phyloP scores from a whole-genome alignment of 306 rosid genomes.

The Sicyos edulis region DNA sequence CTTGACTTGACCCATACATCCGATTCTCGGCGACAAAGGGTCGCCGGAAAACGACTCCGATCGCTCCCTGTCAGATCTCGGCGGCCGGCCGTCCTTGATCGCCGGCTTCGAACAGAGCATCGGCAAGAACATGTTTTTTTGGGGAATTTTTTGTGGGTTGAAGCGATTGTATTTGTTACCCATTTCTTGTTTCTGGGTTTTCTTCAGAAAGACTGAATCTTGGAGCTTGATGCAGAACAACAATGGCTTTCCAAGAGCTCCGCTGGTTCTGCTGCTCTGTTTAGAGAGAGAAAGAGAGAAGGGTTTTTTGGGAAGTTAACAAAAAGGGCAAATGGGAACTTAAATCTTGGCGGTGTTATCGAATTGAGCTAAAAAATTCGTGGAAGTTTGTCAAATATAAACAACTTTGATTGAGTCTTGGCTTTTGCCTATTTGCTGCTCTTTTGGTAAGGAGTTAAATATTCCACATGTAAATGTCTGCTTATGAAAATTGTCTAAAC shows the following conservation, averaged over 20 bases:
- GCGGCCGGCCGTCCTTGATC: slow-evolving; percentile 34
- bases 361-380: neutral
- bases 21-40: slow-evolving; percentile 75
- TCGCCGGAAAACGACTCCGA: slow-evolving; percentile 31
- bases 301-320: slow-evolving; percentile 13
- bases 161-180: slow-evolving; percentile 37
- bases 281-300: slow-evolving; percentile 13
- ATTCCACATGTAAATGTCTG: neutral
- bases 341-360: neutral
- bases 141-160: slow-evolving; percentile 25
- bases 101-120: slow-evolving; percentile 72
- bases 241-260: slow-evolving; percentile 16
- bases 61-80: slow-evolving; percentile 1
- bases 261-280: neutral
- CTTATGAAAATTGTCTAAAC: neutral
- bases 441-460: slow-evolving; percentile 4
- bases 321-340: neutral
- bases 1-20: slow-evolving; percentile 96
- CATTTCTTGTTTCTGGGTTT: slow-evolving; percentile 26
- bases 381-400: slow-evolving; percentile 44
- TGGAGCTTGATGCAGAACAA: neutral
- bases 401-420: slow-evolving; percentile 13
- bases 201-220: neutral
- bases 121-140: slow-evolving; percentile 62
- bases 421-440: neutral